These are phyloP conservation scores for Rhizopus sp. DNA, from an alignment of 371 early-diverging fungal species.

Conservation along the genomic window DNA sequence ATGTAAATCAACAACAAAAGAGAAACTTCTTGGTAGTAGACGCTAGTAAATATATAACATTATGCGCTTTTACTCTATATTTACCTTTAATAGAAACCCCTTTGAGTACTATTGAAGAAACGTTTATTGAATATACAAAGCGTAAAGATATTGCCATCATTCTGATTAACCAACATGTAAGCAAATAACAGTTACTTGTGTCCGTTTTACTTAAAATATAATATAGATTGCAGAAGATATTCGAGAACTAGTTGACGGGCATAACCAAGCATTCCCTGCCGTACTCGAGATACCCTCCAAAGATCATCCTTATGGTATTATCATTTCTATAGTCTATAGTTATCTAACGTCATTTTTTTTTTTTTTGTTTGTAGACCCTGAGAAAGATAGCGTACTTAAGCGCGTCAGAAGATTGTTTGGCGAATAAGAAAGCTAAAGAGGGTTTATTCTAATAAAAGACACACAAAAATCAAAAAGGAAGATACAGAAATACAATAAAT, in stretches of 20 bases:
- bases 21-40: constrained; percentile 96
- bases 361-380: constrained; percentile 57
- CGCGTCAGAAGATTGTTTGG: constrained; percentile 92
- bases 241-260: constrained; percentile 85
- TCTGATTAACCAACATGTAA: constrained; percentile 95
- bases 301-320: constrained; percentile 92
- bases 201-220: constrained; percentile 1
- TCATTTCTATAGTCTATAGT: constrained; percentile 31
- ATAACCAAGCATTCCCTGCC: constrained; percentile 93
- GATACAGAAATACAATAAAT: too few species aligned
- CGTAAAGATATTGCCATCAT: constrained; percentile 98
- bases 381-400: constrained; percentile 96
- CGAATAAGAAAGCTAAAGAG: constrained; percentile 47
- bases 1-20: constrained; percentile 82
- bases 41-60: constrained; percentile 67
- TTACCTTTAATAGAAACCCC: constrained; percentile 76
- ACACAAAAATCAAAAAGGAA: too few species aligned
- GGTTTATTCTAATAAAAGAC: too few species aligned
- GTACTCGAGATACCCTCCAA: constrained; percentile 98
- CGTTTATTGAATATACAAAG: constrained; percentile 84
- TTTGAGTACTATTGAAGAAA: constrained; percentile 85
- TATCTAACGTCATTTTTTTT: background rate
- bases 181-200: constrained; percentile 5
- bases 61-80: background rate
- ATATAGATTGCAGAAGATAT: constrained; percentile 92